A percentile compares a stretch with the other conserved stretches of the same genome.
Conservation (phyloP, 352 stramenopile genomes). For the Hyaloperonospora brassicae region DNA sequence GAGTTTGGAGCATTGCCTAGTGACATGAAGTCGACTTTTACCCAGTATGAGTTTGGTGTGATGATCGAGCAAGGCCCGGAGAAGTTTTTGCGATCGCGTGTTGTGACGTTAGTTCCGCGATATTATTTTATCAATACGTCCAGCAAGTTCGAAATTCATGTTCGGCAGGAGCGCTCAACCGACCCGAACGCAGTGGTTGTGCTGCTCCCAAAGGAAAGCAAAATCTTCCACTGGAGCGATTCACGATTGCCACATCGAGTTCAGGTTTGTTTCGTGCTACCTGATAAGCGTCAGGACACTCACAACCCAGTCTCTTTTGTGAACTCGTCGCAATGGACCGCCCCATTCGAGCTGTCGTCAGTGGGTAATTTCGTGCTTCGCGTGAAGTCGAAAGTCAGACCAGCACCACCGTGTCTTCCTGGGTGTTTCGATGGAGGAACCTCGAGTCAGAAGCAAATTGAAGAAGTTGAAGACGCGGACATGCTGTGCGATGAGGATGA, state of each 20-base stretch:
- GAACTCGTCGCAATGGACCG: conserved; percentile 61
- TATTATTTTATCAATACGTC: conserved; percentile 80
- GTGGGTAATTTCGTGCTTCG: conserved; percentile 77
- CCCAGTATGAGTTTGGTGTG: conserved; percentile 80
- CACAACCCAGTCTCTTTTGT: conserved; percentile 22
- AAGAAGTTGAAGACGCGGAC: conserved; percentile 24
- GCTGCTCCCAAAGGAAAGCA: conserved; percentile 49
- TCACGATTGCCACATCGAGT: conserved; percentile 52
- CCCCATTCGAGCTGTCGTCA: conserved; percentile 68
- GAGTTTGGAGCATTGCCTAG: conserved; percentile 25
- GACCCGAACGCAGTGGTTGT: conserved; percentile 31
- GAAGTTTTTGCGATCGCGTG: conserved; percentile 65
- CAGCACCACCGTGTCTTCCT: conserved; percentile 31
- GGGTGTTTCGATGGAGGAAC: conserved; percentile 36
- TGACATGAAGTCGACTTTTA: conserved; percentile 31
- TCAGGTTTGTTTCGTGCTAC: conserved; percentile 61
- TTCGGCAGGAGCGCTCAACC: conserved; percentile 53
- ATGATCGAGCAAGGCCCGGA: conserved; percentile 77
- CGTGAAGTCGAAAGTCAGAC: conserved; percentile 48
- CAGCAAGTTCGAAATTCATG: conserved; percentile 47
- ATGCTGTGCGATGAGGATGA: conserved; percentile 35
- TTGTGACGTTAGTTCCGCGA: conserved; percentile 73
- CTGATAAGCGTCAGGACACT: conserved; percentile 19
- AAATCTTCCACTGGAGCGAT: conserved; percentile 75
- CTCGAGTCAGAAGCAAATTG: conserved; percentile 11